Evolutionary conservation across 257 asterid species (phyloP).

Genomic region (Fraxinus americana): DNA sequence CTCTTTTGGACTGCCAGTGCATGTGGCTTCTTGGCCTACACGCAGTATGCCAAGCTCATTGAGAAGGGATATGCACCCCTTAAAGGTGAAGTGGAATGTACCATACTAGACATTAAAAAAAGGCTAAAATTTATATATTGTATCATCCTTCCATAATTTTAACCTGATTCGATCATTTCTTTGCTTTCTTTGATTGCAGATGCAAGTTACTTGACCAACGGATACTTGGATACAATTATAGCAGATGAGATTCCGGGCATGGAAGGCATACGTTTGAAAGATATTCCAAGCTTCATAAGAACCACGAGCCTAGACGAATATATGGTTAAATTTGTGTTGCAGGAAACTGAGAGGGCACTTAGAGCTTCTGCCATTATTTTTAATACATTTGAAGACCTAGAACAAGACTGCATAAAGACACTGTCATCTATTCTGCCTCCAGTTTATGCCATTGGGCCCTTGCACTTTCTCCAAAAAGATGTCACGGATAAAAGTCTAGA

Average conservation of each 20-base stretch:
- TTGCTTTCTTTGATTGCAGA: slow-evolving; percentile 29
- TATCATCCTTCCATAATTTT: background rate
- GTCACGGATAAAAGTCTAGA: slow-evolving; percentile 27
- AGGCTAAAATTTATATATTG: no score
- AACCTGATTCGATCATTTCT: background rate
- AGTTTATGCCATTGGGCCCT: slow-evolving; percentile 51
- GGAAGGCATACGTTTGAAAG: no score
- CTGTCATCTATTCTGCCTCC: slow-evolving; percentile 43
- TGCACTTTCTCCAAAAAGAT: slow-evolving; percentile 36
- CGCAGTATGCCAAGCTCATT: slow-evolving; percentile 28
- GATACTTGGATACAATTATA: slow-evolving; percentile 42
- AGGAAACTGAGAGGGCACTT: slow-evolving; percentile 34
- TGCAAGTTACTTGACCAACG: slow-evolving; percentile 40
- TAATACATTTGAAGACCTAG: slow-evolving; percentile 46
- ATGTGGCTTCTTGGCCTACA: slow-evolving; percentile 39
- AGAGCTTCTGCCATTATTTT: slow-evolving; percentile 44
- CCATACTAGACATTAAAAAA: no score
- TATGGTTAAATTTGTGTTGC: no score
- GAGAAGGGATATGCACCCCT: slow-evolving; percentile 45
- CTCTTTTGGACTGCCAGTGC: slow-evolving; percentile 52
- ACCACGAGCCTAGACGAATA: no score
- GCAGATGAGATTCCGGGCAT: slow-evolving; percentile 42
- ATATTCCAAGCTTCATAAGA: no score
- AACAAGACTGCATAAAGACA: slow-evolving; percentile 32
- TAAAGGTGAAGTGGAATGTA: no score